Base-by-base conservation (phyloP, 768 basidiomycete species). In the Amanita jacksonii region DNA sequence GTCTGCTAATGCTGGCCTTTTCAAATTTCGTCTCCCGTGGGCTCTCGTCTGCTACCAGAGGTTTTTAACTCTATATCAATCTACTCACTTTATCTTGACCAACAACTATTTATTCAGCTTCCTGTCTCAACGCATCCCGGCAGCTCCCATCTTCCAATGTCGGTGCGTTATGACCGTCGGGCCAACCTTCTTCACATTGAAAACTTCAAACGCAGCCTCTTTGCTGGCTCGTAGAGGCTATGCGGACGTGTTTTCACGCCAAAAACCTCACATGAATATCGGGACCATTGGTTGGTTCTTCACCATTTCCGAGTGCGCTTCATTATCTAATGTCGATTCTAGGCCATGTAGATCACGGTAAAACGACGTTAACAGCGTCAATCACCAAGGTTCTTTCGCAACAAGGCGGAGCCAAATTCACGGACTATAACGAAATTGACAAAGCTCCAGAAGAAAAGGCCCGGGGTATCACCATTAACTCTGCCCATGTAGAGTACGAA, bases 371-470 rank as follows among this genome's bases (percentile, higher is more conserved):
- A 51, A 93, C 91, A 10, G 91, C 91, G 32, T 87, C 91, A 47
- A 93, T 94, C 57, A 99, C 96, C 55, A 98, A 88, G 61, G 85
- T 92, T 45, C 76, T 98, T 44, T 69, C 96, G 20, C 70, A 77
- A 51, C 63, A 67, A 35, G 87, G 88, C 47, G 84, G 80, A 43
- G 79, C 79, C 45, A 81, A 72, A 54, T 98, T 99, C 68, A 88
- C 93, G 50, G 93, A 92, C 73, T 99, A 99, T 71, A 78, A 74
- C 38, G 81, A 91, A 65, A 99, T 99, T 56, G 96, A 99, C 85
- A 97, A 88, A 72, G 96, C 96, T 7, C 96, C 96, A 2, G 96
- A 99, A 66, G 96, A 99, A 71, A 94, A 91, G 67, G 94, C 94
- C 49, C 89, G 96, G 62, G 96, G 96, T 65, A 99, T 99, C 66